A percentile compares a stretch with the other conserved stretches of the same genome.
Evolutionary conservation across 2,329 filamentous ascomycete genomes (phyloP).

Genomic region (Cytospora schulzeri): DNA sequence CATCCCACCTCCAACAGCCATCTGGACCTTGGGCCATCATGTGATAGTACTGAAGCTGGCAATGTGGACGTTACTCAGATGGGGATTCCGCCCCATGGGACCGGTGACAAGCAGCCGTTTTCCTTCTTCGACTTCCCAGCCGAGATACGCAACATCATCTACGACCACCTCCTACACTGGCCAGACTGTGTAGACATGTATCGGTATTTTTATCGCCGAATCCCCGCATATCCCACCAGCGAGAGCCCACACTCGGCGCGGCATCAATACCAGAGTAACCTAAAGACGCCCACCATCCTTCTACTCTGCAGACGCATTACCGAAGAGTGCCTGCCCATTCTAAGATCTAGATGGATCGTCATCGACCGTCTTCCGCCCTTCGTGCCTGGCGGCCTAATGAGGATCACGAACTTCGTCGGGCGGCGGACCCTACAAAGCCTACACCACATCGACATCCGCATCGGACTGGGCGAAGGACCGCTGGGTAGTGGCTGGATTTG

Average conservation of each 20-base stretch:
- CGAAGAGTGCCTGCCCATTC: constrained; percentile 36
- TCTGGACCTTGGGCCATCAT: not conserved
- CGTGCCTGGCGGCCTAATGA: constrained; percentile 32
- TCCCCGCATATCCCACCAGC: constrained; percentile 1
- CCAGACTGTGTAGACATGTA: constrained; percentile 37
- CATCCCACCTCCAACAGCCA: not conserved
- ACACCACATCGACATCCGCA: constrained; percentile 36
- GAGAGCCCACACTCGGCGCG: not conserved
- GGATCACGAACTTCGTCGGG: constrained; percentile 36
- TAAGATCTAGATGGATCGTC: constrained; percentile 34
- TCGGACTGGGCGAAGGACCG: constrained; percentile 36
- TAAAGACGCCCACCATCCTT: constrained; percentile 38
- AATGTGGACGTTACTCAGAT: not conserved
- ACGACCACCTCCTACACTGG: constrained; percentile 35
- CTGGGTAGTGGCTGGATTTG: constrained; percentile 35
- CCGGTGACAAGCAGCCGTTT: not conserved
- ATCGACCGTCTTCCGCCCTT: constrained; percentile 42
- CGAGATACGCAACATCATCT: constrained; percentile 41
- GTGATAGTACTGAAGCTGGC: not conserved
- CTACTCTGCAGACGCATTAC: constrained; percentile 41
- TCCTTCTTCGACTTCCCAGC: constrained; percentile 37
- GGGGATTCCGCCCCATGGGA: too few species aligned
- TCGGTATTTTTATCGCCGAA: constrained; percentile 36
- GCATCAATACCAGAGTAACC: constrained; percentile 18
- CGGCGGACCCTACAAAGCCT: constrained; percentile 38